Conservation (phyloP, 1,284 basidiomycete species). For the Sporisorium exsertum region DNA sequence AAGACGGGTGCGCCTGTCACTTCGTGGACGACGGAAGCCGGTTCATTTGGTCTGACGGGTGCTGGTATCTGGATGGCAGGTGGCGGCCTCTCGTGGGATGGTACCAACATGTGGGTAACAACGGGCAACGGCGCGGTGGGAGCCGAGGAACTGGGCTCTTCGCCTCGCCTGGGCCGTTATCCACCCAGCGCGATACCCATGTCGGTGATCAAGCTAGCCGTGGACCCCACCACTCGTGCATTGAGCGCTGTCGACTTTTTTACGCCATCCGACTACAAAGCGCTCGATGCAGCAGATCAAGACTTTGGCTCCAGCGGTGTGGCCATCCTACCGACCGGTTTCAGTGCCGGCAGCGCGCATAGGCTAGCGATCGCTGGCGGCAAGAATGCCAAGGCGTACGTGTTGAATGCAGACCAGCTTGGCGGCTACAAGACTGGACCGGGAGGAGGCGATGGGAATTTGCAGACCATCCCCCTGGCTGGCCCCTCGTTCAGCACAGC, state of each 20-base stretch:
- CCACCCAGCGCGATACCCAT: conserved; percentile 21
- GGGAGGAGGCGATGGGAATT: conserved; percentile 21
- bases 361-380: conserved; percentile 24
- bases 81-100: conserved; percentile 19
- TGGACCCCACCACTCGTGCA: too few species aligned
- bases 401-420: conserved; percentile 30
- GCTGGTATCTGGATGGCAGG: conserved; percentile 11
- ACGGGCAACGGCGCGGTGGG: conserved; percentile 23
- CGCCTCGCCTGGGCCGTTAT: conserved; percentile 19
- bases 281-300: conserved; percentile 26
- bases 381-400: conserved; percentile 30
- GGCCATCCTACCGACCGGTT: conserved; percentile 15
- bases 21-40: conserved; percentile 15
- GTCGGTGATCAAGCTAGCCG: conserved; percentile 20
- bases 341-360: conserved; percentile 7
- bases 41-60: conserved; percentile 10
- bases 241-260: conserved; percentile 24
- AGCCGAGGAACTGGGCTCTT: conserved; percentile 12
- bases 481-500: conserved; percentile 28
- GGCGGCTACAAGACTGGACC: conserved; percentile 29
- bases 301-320: conserved; percentile 29
- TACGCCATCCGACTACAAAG: conserved; percentile 19
- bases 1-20: conserved; percentile 11
- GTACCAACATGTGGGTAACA: conserved; percentile 19
- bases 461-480: conserved; percentile 26